Evolutionary conservation across 2,329 filamentous ascomycete species (phyloP).

Genomic region (Aspergillus ochraceus): DNA sequence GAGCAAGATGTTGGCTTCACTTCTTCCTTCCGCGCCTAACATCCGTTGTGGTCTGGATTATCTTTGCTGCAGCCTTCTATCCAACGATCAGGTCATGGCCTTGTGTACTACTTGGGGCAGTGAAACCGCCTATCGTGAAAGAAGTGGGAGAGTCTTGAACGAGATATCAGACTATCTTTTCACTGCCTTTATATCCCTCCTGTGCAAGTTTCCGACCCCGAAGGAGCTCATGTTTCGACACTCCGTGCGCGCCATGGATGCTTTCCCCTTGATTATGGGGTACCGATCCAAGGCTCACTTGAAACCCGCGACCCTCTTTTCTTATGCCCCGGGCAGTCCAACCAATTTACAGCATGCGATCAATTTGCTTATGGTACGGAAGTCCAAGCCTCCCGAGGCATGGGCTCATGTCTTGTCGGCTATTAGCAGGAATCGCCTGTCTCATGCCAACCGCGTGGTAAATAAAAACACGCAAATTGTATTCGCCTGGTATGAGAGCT

Average conservation of each 20-base stretch:
- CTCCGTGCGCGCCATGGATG: slow-evolving; percentile 20
- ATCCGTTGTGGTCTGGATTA: slow-evolving; percentile 45
- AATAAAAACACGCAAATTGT: slow-evolving; percentile 30
- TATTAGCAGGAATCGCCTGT: slow-evolving; percentile 26
- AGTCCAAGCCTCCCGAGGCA: slow-evolving; percentile 29
- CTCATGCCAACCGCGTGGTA: slow-evolving; percentile 17
- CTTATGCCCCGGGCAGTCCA: slow-evolving; percentile 18
- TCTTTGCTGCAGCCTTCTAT: slow-evolving; percentile 39
- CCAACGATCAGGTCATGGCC: slow-evolving; percentile 30
- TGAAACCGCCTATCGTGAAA: slow-evolving; percentile 12
- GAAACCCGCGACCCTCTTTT: slow-evolving; percentile 21
- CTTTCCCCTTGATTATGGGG: slow-evolving; percentile 30
- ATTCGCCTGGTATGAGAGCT: slow-evolving; percentile 39
- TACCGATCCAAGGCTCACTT: slow-evolving; percentile 2
- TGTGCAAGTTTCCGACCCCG: slow-evolving; percentile 35
- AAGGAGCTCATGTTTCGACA: slow-evolving; percentile 10
- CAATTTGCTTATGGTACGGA: slow-evolving; percentile 32
- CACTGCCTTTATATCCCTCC: slow-evolving; percentile 45
- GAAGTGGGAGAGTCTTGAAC: slow-evolving; percentile 23
- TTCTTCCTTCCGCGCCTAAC: slow-evolving; percentile 48
- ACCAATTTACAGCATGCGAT: slow-evolving; percentile 39
- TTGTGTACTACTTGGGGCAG: slow-evolving; percentile 28
- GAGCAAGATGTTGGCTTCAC: slow-evolving; percentile 47
- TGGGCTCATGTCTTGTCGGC: slow-evolving; percentile 40
- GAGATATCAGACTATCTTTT: slow-evolving; percentile 40